Base-by-base conservation (phyloP, 129 eudicot species). In the Pseudognaphalium luteoalbum region DNA sequence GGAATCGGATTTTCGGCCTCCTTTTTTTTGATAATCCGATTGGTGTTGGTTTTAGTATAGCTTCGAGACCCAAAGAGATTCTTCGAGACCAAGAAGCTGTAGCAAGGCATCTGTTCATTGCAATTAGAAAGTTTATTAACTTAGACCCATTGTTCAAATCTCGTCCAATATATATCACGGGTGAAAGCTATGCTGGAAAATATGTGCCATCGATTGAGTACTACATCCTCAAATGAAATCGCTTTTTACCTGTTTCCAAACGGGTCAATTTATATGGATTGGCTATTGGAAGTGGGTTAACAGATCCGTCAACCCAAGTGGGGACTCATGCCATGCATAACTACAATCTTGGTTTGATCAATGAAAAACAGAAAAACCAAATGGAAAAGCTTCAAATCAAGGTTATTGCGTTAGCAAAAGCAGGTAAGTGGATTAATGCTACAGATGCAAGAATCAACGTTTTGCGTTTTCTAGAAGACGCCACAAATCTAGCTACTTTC, bases 161-260 rank as follows among this genome's bases (percentile, higher is more conserved):
- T 7, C 83, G 99, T 44, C 92, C 91, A 3, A 68, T 95, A 73
- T 95, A 91, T 32, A 75, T 94, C 3, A 94, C 92, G 0, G 99
- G 99, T 21, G 96, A 94, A 52, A 91, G 97, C 68, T 91, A 95
- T 73, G 96, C 94, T n/a, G 99, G 99, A 20, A 95, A 95, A 68
- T 95, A 95, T 73, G 86, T 81, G 3, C 99, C 99, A 1, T 84
- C 94, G 50, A 76, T 89, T 41, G 99, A 97, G 71, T 87, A 89
- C 66, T 85, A 89, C 44, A 86, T 87, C 30, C 47, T 95, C 61
- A 91, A 87, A 76, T 84, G 75, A 44, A 91, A 91, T 63, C 81
- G 66, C 6, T 34, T 10, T 29, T 78, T 84, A 63, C 86, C 88
- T 2, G n/a, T 10, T 21, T 71, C 74, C 0, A 81, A 66, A 21